Conservation (phyloP, 768 basidiomycete species). For the Boletales sp. region DNA sequence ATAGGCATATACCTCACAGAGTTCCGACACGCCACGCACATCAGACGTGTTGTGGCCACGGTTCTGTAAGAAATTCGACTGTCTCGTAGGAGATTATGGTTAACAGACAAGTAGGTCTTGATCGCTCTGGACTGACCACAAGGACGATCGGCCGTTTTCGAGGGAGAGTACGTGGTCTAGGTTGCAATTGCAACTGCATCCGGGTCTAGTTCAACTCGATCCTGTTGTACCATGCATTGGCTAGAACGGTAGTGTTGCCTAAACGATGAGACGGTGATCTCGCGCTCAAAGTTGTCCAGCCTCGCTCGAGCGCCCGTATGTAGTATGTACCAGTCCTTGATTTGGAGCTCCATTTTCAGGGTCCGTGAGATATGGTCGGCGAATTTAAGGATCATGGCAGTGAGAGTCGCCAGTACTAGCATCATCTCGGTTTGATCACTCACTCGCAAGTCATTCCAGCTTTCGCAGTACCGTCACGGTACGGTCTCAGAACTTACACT, state of each 20-base stretch:
- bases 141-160: too few relatives aligned
- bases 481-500: neutral
- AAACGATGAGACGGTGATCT: too few relatives aligned
- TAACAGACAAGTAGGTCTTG: slow-evolving; percentile 9
- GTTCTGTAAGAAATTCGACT: slow-evolving; percentile 53
- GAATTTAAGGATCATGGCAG: slow-evolving; percentile 17
- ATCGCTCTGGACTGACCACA: neutral
- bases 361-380: slow-evolving; percentile 20
- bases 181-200: too few relatives aligned
- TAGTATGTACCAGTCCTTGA: slow-evolving; percentile 5
- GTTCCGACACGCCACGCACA: slow-evolving; percentile 67
- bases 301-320: too few relatives aligned
- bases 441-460: neutral
- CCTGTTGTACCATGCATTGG: too few relatives aligned
- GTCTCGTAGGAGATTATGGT: neutral
- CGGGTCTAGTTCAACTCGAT: too few relatives aligned
- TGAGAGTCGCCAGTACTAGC: neutral
- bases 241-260: too few relatives aligned
- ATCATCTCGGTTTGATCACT: neutral
- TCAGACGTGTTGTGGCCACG: slow-evolving; percentile 73
- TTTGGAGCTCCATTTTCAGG: slow-evolving; percentile 13
- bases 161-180: too few relatives aligned
- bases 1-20: slow-evolving; percentile 84
- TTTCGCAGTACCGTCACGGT: neutral
- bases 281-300: too few relatives aligned